Evolutionary conservation across 371 early-diverging fungal genomes (phyloP).

Genomic region (Zychaea mexicana): DNA sequence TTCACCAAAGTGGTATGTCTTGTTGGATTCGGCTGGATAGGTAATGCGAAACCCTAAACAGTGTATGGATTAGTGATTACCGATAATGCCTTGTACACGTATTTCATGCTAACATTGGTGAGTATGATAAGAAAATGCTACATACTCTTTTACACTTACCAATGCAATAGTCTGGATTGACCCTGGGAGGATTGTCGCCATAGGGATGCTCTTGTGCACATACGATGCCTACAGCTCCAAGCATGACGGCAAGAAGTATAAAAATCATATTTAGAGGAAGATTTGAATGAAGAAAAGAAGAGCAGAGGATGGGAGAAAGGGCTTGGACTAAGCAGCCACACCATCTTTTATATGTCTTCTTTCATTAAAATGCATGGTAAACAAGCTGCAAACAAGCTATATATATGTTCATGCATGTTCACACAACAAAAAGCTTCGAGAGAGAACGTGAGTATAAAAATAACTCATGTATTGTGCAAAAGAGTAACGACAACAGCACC

Average conservation of each 20-base stretch:
- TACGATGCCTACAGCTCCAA: background rate
- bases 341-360: background rate
- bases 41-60: slow-evolving; percentile 26
- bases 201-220: too few species aligned
- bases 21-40: slow-evolving; percentile 23
- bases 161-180: slow-evolving; percentile 12
- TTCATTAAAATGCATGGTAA: too few species aligned
- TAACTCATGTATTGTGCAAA: background rate
- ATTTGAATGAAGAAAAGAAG: too few species aligned
- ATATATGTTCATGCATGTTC: background rate
- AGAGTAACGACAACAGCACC: background rate
- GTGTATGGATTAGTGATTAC: too few species aligned
- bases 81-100: too few species aligned
- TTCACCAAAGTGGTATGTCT: slow-evolving; percentile 17
- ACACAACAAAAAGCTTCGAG: too few species aligned
- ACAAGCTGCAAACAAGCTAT: too few species aligned
- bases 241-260: background rate
- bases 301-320: background rate
- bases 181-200: slow-evolving; percentile 11
- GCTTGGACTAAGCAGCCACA: too few species aligned
- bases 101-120: background rate
- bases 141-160: slow-evolving; percentile 1
- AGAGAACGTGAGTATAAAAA: background rate
- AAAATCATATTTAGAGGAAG: background rate
- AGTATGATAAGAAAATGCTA: background rate